Base-by-base conservation (phyloP, 805 yeast species). In the Candida fluviatilis region DNA sequence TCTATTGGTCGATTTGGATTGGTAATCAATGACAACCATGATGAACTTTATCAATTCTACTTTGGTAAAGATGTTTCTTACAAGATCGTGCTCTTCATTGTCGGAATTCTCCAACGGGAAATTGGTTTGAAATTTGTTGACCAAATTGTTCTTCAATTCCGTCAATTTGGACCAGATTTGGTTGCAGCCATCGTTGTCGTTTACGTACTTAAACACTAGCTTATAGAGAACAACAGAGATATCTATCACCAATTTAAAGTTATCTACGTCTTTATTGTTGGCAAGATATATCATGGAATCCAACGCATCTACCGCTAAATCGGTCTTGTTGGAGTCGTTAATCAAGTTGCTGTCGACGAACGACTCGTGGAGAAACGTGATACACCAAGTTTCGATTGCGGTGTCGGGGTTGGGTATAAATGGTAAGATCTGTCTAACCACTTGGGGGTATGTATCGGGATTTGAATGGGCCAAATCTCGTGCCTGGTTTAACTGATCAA, bases 21-120 rank as follows among this genome's bases (percentile, higher is more conserved):
- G 72, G 39, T 69, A 64, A 48, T 69, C 73, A 27, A 72, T 62
- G 5, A 68, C 67, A 4, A 62, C 48, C 40, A 60, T 78, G 8
- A 87, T 75, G 42, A 90, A 79, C 58, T 84, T 86, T 37, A 82
- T 65, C n/a, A 83, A 67, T 19, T 90, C 81, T n/a, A 84, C 62
- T 56, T 76, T 79, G 34, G 80, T 64, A 11, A 83, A 78, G 27
- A 79, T 58, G 34, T 78, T 73, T 55, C 80, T 71, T 25, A 64
- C 51, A 21, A 59, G 49, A 47, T 76, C 80, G 26, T 69, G 66
- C 43, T 76, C 85, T 16, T 60, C 63, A 39, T 68, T 64, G 38
- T 69, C 77, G 14, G 69, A 60, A 12, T 70, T 60, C 15, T 62
- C 57, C 39, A 78, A 66, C 3, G 87, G 88, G 48, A 69, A 79